phyloP scores from a whole-genome alignment of 1,284 basidiomycete genomes.

The Meripilus lineatus region DNA sequence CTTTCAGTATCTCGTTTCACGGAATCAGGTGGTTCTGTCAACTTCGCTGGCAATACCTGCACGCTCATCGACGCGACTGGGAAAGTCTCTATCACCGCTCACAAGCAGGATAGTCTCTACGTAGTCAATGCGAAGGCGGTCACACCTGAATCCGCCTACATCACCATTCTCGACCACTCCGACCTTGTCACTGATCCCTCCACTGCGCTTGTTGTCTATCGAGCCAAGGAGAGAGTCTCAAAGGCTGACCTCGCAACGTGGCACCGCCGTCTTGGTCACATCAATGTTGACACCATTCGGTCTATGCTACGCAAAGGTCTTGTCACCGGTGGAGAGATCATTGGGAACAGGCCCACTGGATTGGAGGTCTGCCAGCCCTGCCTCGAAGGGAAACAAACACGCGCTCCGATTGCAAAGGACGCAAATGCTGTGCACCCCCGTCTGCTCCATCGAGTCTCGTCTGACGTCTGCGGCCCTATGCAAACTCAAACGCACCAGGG shows the following conservation, averaged over 20 bases:
- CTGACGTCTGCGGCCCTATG: constrained; percentile 22
- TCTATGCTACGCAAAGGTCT: constrained; percentile 11
- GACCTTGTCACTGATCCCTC: not conserved
- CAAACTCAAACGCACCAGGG: constrained; percentile 4
- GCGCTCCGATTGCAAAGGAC: constrained; percentile 9
- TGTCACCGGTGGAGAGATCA: constrained; percentile 15
- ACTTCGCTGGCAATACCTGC: constrained; percentile 6
- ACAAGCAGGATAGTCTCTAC: constrained; percentile 11
- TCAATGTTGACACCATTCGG: constrained; percentile 12
- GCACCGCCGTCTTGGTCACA: constrained; percentile 24
- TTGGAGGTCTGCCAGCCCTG: constrained; percentile 10
- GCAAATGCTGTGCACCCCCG: constrained; percentile 2
- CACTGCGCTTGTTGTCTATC: not conserved
- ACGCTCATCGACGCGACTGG: constrained; percentile 5
- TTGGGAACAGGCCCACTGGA: constrained; percentile 1
- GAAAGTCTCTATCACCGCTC: constrained; percentile 1
- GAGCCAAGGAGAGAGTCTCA: constrained; percentile 2
- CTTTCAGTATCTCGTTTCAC: constrained; percentile 18
- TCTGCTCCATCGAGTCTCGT: constrained; percentile 18
- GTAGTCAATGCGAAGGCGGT: constrained; percentile 6
- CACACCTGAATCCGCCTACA: not conserved
- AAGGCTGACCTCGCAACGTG: constrained; percentile 16
- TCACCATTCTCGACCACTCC: not conserved
- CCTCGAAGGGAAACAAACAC: constrained; percentile 15
- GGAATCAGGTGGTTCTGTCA: not conserved